These are phyloP conservation scores for Suhomyces canberraensis DNA, from an alignment of 805 yeast species.

Conservation along the genomic window DNA sequence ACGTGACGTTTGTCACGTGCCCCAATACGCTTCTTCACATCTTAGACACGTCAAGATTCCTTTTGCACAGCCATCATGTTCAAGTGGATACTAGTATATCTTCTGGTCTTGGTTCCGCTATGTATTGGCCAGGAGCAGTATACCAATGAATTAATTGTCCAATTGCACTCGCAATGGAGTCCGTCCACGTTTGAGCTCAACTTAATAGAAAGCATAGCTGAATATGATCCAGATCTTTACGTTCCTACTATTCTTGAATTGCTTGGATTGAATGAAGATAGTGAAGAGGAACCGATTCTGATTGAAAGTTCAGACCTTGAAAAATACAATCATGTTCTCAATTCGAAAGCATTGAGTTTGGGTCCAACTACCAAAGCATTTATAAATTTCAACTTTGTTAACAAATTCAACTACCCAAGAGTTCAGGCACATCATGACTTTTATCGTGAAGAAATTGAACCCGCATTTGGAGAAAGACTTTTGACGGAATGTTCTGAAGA, in stretches of 20 bases:
- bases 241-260: constrained; percentile 17
- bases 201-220: constrained; percentile 41
- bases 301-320: constrained; percentile 5
- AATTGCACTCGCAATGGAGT: constrained; percentile 38
- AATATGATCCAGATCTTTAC: constrained; percentile 35
- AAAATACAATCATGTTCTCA: constrained; percentile 1
- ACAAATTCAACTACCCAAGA: constrained; percentile 55
- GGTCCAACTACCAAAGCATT: constrained; percentile 16
- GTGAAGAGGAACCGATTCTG: constrained; percentile 6
- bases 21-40: too few relatives aligned
- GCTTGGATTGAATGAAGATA: constrained; percentile 9
- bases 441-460: constrained; percentile 37
- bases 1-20: too few relatives aligned
- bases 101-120: too few relatives aligned
- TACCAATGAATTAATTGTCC: constrained; percentile 12
- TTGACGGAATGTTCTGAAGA: constrained; percentile 24
- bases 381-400: constrained; percentile 43
- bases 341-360: constrained; percentile 6
- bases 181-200: constrained; percentile 40
- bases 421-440: constrained; percentile 61
- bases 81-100: too few relatives aligned
- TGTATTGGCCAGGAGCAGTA: too few relatives aligned
- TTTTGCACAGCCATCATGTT: too few relatives aligned
- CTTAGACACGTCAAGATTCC: too few relatives aligned
- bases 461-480: constrained; percentile 18